A percentile compares a stretch with the other conserved stretches of the same genome.
phyloP scores from a whole-genome alignment of 305 asterid species.

The Fraxinus dipetala region DNA sequence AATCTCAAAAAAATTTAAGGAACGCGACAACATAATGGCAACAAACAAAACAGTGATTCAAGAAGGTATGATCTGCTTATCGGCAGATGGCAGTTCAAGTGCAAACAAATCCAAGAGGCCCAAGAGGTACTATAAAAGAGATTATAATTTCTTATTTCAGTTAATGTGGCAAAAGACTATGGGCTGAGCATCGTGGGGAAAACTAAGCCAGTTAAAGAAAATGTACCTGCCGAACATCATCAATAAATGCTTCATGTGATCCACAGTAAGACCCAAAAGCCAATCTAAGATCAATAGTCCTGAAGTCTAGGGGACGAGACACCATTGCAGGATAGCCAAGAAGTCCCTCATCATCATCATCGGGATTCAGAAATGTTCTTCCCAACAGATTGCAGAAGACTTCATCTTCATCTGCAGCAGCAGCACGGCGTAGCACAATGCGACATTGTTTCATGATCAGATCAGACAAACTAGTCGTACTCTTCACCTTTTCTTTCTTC shows the following conservation, averaged over 20 bases:
- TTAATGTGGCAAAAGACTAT: neutral
- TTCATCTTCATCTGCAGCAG: conserved; percentile 70
- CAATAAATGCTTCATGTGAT: conserved; percentile 51
- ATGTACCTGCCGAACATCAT: conserved; percentile 56
- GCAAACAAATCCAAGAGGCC: neutral
- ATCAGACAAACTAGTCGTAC: conserved; percentile 50
- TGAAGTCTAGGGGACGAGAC: conserved; percentile 52
- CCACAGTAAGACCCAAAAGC: conserved; percentile 51
- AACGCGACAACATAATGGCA: neutral
- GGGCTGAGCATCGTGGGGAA: conserved; percentile 4
- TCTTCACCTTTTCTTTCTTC: conserved; percentile 64
- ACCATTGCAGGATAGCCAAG: conserved; percentile 54
- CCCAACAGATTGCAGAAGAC: conserved; percentile 92
- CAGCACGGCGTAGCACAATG: conserved; percentile 66
- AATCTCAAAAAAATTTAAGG: neutral
- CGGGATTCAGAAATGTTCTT: conserved; percentile 59
- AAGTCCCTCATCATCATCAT: conserved; percentile 58
- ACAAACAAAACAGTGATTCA: neutral
- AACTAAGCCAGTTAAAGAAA: neutral
- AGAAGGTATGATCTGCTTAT: neutral
- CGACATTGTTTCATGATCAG: conserved; percentile 84
- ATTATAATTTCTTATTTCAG: neutral
- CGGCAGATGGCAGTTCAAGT: neutral
- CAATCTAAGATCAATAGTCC: conserved; percentile 57
- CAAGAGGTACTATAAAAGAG: neutral